These are phyloP conservation scores for Scortechinia acanthostroma DNA, from an alignment of 2,329 filamentous ascomycete species.

Conservation along the genomic window DNA sequence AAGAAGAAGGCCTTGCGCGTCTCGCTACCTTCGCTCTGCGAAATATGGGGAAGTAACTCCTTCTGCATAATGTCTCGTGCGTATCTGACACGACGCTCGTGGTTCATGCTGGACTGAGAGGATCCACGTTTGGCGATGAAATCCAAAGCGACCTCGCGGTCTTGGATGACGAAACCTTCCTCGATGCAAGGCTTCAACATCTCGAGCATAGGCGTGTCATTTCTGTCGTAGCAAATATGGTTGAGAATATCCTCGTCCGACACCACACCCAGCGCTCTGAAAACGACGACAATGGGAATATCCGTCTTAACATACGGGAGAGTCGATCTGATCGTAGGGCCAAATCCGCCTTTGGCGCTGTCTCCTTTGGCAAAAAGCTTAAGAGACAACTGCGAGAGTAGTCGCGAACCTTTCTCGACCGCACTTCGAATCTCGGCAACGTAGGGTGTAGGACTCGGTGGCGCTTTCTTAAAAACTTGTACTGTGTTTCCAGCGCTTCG, in stretches of 20 bases:
- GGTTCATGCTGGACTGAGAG: slow-evolving; percentile 60
- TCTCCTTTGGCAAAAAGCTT: slow-evolving; percentile 86
- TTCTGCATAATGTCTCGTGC: slow-evolving; percentile 94
- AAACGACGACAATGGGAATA: slow-evolving; percentile 89
- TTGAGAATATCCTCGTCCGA: slow-evolving; percentile 97
- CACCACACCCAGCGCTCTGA: slow-evolving; percentile 88
- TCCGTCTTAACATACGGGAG: slow-evolving; percentile 91
- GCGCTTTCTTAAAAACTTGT: slow-evolving; percentile 96
- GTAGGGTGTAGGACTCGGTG: slow-evolving; percentile 85
- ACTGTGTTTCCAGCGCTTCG: slow-evolving; percentile 97
- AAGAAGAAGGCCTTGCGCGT: slow-evolving; percentile 96
- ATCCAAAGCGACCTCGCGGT: slow-evolving; percentile 86
- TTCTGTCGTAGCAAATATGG: slow-evolving; percentile 92
- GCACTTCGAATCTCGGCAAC: slow-evolving; percentile 94
- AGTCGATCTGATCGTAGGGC: slow-evolving; percentile 81
- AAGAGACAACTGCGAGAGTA: slow-evolving; percentile 87
- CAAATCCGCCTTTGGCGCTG: slow-evolving; percentile 69
- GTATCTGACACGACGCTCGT: slow-evolving; percentile 83
- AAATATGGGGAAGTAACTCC: slow-evolving; percentile 93
- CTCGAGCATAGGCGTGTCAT: slow-evolving; percentile 93
- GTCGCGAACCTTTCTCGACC: slow-evolving; percentile 86
- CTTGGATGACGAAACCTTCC: slow-evolving; percentile 92
- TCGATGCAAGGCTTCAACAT: slow-evolving; percentile 96
- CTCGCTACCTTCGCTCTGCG: slow-evolving; percentile 87
- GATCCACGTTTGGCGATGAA: slow-evolving; percentile 90